These are phyloP conservation scores for Phytophthora sp. DNA, from an alignment of 352 stramenopile genomes.

Conservation along the genomic window DNA sequence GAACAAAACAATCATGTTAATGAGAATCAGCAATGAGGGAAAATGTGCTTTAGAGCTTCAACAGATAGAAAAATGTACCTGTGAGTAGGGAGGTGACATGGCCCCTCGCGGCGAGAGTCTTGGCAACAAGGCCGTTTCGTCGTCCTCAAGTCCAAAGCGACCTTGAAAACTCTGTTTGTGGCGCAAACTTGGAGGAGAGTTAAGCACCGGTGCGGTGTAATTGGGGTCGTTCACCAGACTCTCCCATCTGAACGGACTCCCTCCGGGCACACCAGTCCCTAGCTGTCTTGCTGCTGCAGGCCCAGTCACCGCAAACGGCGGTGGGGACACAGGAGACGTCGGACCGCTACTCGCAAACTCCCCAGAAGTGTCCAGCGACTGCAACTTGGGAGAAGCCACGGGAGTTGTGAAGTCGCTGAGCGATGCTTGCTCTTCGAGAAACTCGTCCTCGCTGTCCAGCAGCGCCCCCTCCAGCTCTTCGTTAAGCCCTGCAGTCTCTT, in stretches of 20 bases:
- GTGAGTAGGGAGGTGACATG: conserved; percentile 46
- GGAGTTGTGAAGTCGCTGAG: conserved; percentile 71
- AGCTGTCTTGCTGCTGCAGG: conserved; percentile 10
- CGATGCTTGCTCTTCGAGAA: conserved; percentile 48
- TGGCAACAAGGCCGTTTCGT: conserved; percentile 39
- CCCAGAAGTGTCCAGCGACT: conserved; percentile 58
- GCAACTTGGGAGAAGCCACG: conserved; percentile 60
- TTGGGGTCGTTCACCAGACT: conserved; percentile 64
- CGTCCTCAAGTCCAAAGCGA: conserved; percentile 51
- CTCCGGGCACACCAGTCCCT: conserved; percentile 20
- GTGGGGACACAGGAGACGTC: conserved; percentile 61
- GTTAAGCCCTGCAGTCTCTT: conserved; percentile 6
- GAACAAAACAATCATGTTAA: conserved; percentile 7
- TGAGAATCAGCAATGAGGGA: not conserved
- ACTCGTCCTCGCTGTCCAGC: conserved; percentile 41
- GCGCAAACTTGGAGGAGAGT: conserved; percentile 47
- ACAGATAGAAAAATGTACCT: conserved; percentile 19
- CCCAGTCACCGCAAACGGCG: conserved; percentile 66
- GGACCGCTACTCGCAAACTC: conserved; percentile 49
- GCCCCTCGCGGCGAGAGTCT: conserved; percentile 37
- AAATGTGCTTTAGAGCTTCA: not conserved
- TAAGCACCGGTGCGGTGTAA: conserved; percentile 62
- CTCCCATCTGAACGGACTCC: conserved; percentile 76
- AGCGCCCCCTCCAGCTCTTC: conserved; percentile 33
- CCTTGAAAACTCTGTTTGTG: conserved; percentile 40